Percentiles rank a stretch among this genome's conserved stretches.
Conservation (phyloP, 495 filamentous ascomycete genomes). For the Hyphodiscus hymeniophilus region DNA sequence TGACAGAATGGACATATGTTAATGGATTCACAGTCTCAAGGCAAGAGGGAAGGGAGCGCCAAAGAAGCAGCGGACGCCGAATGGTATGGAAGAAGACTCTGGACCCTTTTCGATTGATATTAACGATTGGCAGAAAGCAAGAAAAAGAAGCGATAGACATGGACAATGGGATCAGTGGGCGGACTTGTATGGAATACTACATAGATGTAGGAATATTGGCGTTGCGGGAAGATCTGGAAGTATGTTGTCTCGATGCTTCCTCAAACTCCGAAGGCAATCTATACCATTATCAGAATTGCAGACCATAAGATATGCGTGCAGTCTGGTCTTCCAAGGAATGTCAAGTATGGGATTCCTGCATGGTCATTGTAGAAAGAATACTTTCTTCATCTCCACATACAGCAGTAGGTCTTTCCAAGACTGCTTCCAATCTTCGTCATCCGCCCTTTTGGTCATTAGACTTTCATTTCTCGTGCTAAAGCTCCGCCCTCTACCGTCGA, state of each 20-base stretch:
- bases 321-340: background rate
- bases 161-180: slow-evolving; percentile 5
- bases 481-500: too few relatives aligned
- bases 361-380: background rate
- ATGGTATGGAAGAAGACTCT: slow-evolving; percentile 40
- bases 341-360: background rate
- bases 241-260: background rate
- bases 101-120: background rate
- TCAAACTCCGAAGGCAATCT: background rate
- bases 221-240: slow-evolving; percentile 11
- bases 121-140: slow-evolving; percentile 25
- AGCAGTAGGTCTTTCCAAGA: too few relatives aligned
- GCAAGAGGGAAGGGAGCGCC: slow-evolving; percentile 79
- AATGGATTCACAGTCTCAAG: slow-evolving; percentile 48
- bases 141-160: slow-evolving; percentile 25
- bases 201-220: slow-evolving; percentile 16
- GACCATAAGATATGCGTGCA: too few relatives aligned
- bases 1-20: slow-evolving; percentile 19
- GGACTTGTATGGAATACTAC: slow-evolving; percentile 11
- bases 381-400: background rate
- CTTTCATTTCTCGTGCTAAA: too few relatives aligned
- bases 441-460: too few relatives aligned
- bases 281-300: too few relatives aligned
- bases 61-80: slow-evolving; percentile 74
- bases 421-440: too few relatives aligned